Evolutionary conservation across 495 filamentous ascomycete genomes (phyloP).

Genomic region (Hypoxylon cercidicola): DNA sequence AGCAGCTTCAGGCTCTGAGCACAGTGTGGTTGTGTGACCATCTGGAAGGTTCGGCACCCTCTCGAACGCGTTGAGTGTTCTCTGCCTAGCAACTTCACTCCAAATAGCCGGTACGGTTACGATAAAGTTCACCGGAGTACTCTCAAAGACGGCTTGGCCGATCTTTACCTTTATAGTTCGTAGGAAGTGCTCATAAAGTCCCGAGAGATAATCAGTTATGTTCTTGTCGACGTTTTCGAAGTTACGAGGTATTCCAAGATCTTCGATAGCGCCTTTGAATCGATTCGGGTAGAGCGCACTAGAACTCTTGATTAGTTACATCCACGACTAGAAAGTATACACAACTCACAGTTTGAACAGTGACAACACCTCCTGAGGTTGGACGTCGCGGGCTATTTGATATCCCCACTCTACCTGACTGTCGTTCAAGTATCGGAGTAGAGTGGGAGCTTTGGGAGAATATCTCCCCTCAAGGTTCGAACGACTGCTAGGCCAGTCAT

Average conservation of each 20-base stretch:
- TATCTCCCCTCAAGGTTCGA: conserved; percentile 31
- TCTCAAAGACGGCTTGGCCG: conserved; percentile 42
- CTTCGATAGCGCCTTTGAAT: conserved; percentile 29
- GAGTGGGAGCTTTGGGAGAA: conserved; percentile 60
- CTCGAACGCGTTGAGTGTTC: conserved; percentile 56
- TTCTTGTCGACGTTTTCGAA: conserved; percentile 43
- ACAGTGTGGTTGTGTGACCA: conserved; percentile 56
- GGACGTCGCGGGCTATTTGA: conserved; percentile 43
- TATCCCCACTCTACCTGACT: conserved; percentile 55
- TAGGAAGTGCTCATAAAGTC: conserved; percentile 55
- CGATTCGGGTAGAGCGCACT: conserved; percentile 18
- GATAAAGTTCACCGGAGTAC: conserved; percentile 50
- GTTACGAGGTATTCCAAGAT: conserved; percentile 30
- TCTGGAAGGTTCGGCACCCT: conserved; percentile 61
- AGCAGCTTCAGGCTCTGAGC: conserved; percentile 71
- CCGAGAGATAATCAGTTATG: conserved; percentile 56
- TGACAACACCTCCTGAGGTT: conserved; percentile 35
- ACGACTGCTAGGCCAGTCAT: conserved; percentile 44
- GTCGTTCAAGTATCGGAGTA: conserved; percentile 50
- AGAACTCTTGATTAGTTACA: conserved; percentile 9
- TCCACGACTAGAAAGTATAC: conserved; percentile 39
- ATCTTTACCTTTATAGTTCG: conserved; percentile 51
- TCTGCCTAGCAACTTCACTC: conserved; percentile 62
- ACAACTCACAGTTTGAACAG: conserved; percentile 51
- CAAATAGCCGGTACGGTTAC: conserved; percentile 67